These are phyloP conservation scores for Aspergillus ochraceus DNA, from an alignment of 2,329 filamentous ascomycete species.

Conservation along the genomic window DNA sequence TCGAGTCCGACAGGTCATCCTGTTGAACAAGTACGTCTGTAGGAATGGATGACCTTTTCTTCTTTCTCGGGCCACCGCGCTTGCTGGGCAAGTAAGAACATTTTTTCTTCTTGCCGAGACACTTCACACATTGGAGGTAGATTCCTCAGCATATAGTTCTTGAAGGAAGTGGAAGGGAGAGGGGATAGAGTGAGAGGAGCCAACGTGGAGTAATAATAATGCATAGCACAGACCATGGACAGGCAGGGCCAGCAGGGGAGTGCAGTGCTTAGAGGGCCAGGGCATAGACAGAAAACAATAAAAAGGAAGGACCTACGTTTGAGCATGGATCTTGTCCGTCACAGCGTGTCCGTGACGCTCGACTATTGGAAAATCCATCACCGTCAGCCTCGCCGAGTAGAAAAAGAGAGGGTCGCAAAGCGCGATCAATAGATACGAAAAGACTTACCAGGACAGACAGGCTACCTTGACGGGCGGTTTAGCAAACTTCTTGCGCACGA, in stretches of 20 bases:
- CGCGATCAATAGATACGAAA: background rate
- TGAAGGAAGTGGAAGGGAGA: background rate
- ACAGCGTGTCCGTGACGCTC: slow-evolving; percentile 45
- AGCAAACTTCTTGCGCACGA: slow-evolving; percentile 44
- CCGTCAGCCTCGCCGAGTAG: background rate
- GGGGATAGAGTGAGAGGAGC: background rate
- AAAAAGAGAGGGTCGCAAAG: background rate
- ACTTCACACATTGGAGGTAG: slow-evolving; percentile 27
- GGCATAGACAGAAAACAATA: background rate
- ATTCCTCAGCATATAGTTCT: slow-evolving; percentile 7
- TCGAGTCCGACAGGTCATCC: slow-evolving; percentile 22
- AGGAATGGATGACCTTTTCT: slow-evolving; percentile 32
- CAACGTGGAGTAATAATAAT: background rate
- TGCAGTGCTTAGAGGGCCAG: background rate
- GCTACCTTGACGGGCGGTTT: slow-evolving; percentile 48
- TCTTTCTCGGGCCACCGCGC: slow-evolving; percentile 45
- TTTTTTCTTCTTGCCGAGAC: slow-evolving; percentile 39
- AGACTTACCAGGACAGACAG: slow-evolving; percentile 43
- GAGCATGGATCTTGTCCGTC: slow-evolving; percentile 46
- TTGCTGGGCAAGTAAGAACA: slow-evolving; percentile 47
- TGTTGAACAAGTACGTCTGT: slow-evolving; percentile 22
- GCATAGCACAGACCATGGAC: background rate
- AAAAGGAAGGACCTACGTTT: slow-evolving; percentile 35
- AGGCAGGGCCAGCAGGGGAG: background rate
- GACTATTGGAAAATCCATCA: slow-evolving; percentile 25